Evolutionary conservation across 139 green algal species (phyloP), one percentile per base, ranked within the genome.

Genomic region (Yamagishiella unicocca): DNA sequence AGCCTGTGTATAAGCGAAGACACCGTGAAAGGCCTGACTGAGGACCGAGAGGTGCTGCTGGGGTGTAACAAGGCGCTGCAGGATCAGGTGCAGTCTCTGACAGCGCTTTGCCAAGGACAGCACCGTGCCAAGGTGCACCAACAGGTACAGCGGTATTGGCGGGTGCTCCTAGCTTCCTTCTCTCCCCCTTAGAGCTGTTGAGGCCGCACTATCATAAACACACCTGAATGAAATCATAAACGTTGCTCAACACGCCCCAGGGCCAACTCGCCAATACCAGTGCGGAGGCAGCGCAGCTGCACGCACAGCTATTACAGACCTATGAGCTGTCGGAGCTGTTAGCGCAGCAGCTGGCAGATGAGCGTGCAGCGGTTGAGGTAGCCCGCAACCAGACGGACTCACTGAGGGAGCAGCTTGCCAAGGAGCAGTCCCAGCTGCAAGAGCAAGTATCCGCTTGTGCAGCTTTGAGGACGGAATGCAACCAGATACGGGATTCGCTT

Each of bases 81-180:
- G 62, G 45, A 77, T 29, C 85, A 77, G 45, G 61, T 89, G 31
- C 43, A 86, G 33, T 10, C 22, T 7, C 31, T 77, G 24, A 67
- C 64, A 14, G n/a, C 42, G 0, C 21, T 86, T 4, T 77, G 64
- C 62, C 80, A 77, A 24, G 42, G 62, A 2, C 64, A 86, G 64
- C 80, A 86, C 31, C 62, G 61, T 12, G 31, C n/a, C n/a, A 50
- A 25, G 25, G 80, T 86, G 9, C 38, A 40, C 43, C 64, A 86
- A 37, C 64, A 86, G 80, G 80, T 84, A 74, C 4, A 58, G 72
- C n/a, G n/a, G n/a, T n/a, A n/a, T n/a, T n/a, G n/a, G n/a, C n/a
- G n/a, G n/a, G n/a, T n/a, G n/a, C n/a, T n/a, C n/a, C n/a, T n/a
- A n/a, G n/a, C n/a, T n/a, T n/a, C n/a, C n/a, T n/a, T n/a, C n/a